Conservation (phyloP, 164 flowering plant genomes). For the Cinnamomum micranthum region DNA sequence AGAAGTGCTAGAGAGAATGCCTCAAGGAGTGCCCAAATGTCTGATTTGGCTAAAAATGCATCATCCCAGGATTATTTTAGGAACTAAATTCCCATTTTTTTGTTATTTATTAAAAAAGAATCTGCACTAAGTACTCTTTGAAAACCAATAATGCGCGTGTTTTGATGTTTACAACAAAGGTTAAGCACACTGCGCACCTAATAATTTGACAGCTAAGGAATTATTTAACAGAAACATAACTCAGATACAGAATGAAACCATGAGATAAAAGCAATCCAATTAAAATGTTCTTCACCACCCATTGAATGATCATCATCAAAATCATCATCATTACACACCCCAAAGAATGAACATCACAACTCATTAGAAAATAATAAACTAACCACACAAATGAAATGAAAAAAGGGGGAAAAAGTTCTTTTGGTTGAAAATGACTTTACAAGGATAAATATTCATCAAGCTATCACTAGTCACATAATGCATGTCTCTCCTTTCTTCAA, state of each 20-base stretch:
- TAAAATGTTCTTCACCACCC: too few relatives aligned
- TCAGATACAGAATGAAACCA: not conserved
- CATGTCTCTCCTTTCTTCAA: too few relatives aligned
- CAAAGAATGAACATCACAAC: too few relatives aligned
- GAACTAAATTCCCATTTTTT: too few relatives aligned
- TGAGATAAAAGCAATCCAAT: not conserved
- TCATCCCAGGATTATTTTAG: slow-evolving; percentile 17
- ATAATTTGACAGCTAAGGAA: not conserved
- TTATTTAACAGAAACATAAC: not conserved
- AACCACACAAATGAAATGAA: too few relatives aligned
- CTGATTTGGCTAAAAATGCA: slow-evolving; percentile 30
- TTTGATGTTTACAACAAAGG: not conserved
- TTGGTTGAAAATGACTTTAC: too few relatives aligned
- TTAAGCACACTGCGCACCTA: not conserved
- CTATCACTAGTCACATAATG: too few relatives aligned
- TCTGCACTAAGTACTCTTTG: not conserved
- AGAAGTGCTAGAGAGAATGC: slow-evolving; percentile 4
- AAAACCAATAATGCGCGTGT: not conserved
- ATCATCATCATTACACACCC: too few relatives aligned
- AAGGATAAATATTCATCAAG: too few relatives aligned
- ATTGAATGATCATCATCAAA: too few relatives aligned
- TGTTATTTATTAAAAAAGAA: not conserved
- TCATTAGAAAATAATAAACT: too few relatives aligned
- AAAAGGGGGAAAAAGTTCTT: too few relatives aligned
- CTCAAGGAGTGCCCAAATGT: slow-evolving; percentile 23